phyloP scores from a whole-genome alignment of 2,329 filamentous ascomycete species.

The Colletotrichum destructivum region DNA sequence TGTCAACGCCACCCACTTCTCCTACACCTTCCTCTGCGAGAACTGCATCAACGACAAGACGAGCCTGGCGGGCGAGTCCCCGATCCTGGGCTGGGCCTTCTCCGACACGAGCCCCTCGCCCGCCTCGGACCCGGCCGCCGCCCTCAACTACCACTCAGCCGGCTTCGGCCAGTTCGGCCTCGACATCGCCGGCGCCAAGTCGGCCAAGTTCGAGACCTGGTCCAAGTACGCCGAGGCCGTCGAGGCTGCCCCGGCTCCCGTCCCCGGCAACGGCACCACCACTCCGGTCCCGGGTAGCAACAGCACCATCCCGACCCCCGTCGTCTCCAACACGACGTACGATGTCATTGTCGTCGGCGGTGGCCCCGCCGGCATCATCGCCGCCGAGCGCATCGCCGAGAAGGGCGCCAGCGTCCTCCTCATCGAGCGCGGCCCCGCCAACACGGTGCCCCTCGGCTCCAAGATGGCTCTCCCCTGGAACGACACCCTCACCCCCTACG shows the following conservation, averaged over 20 bases:
- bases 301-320: constrained; percentile 44
- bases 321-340: constrained; percentile 52
- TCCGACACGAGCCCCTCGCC: constrained; percentile 51
- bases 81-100: constrained; percentile 58
- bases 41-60: constrained; percentile 57
- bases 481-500: constrained; percentile 50
- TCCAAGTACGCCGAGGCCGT: constrained; percentile 35
- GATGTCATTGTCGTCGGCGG: constrained; percentile 58
- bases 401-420: constrained; percentile 55
- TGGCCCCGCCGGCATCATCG: constrained; percentile 54
- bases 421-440: constrained; percentile 55
- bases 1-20: constrained; percentile 66
- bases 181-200: constrained; percentile 51
- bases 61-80: constrained; percentile 47
- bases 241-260: constrained; percentile 28
- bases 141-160: constrained; percentile 57
- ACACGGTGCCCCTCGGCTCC: constrained; percentile 52
- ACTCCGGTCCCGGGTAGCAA: constrained; percentile 43
- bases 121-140: constrained; percentile 50
- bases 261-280: constrained; percentile 6
- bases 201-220: constrained; percentile 46
- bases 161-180: constrained; percentile 57
- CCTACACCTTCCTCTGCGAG: constrained; percentile 68
- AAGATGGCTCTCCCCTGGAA: constrained; percentile 51
- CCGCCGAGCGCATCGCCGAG: constrained; percentile 54